Percentiles rank a stretch among this genome's conserved stretches.
These are phyloP conservation scores for Salvia sclarea DNA, from an alignment of 305 asterid genomes.

Conservation along the genomic window DNA sequence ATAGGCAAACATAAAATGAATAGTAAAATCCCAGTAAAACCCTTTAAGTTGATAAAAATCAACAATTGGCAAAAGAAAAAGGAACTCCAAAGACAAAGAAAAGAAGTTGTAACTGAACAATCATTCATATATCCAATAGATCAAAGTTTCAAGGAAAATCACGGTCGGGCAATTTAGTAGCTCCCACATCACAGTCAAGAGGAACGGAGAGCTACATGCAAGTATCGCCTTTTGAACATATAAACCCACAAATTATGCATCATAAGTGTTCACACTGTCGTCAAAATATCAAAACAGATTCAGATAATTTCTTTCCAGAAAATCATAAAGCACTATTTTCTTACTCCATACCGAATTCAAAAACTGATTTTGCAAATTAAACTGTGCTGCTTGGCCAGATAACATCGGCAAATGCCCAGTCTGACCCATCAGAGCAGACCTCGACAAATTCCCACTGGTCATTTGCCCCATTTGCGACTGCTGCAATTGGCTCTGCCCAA, in stretches of 20 bases:
- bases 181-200: background rate
- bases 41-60: background rate
- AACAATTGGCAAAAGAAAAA: background rate
- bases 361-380: constrained; percentile 70
- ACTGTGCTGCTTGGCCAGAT: constrained; percentile 79
- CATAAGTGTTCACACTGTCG: constrained; percentile 7
- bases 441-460: constrained; percentile 51
- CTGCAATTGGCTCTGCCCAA: constrained; percentile 44
- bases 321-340: constrained; percentile 7
- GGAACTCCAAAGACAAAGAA: background rate
- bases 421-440: constrained; percentile 65
- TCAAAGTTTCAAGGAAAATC: background rate
- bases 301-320: constrained; percentile 1
- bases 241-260: constrained; percentile 1
- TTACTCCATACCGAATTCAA: constrained; percentile 63
- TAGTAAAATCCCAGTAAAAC: background rate
- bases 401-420: constrained; percentile 75
- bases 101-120: background rate
- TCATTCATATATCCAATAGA: constrained; percentile 17
- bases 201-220: background rate
- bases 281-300: background rate
- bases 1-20: background rate
- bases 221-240: constrained; percentile 2
- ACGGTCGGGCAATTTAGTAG: constrained; percentile 15
- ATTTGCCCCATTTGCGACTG: constrained; percentile 59